A percentile compares a stretch with the other conserved stretches of the same genome.
phyloP scores from a whole-genome alignment of 2,329 filamentous ascomycete genomes.

The Alternaria triticina region DNA sequence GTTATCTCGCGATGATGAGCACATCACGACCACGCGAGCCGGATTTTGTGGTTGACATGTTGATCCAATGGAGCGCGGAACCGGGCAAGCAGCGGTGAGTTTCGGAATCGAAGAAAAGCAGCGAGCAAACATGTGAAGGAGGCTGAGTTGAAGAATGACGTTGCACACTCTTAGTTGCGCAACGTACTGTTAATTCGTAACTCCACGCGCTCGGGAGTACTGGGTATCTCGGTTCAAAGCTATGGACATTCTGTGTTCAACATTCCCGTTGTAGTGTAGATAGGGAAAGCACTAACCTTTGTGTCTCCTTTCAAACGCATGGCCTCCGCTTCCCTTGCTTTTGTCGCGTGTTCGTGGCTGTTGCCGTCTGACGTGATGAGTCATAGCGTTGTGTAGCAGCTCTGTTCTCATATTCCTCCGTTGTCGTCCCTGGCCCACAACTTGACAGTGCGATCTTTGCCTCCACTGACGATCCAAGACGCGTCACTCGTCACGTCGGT shows the following conservation, averaged over 20 bases:
- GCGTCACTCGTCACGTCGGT: slow-evolving; percentile 86
- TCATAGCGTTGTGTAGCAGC: neutral
- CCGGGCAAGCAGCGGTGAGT: slow-evolving; percentile 1
- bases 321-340: neutral
- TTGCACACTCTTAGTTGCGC: neutral
- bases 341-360: neutral
- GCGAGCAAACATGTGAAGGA: neutral
- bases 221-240: slow-evolving; percentile 26
- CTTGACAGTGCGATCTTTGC: slow-evolving; percentile 94
- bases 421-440: slow-evolving; percentile 82
- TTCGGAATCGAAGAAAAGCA: slow-evolving; percentile 1
- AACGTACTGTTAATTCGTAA: slow-evolving; percentile 12
- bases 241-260: slow-evolving; percentile 20
- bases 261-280: slow-evolving; percentile 11
- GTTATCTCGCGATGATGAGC: slow-evolving; percentile 9
- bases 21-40: neutral
- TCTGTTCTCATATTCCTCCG: slow-evolving; percentile 37
- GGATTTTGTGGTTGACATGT: neutral
- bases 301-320: slow-evolving; percentile 9
- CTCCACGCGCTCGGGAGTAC: slow-evolving; percentile 13
- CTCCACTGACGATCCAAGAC: slow-evolving; percentile 91
- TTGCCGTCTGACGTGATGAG: neutral
- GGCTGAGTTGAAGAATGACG: neutral
- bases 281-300: slow-evolving; percentile 18
- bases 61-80: slow-evolving; percentile 4